phyloP scores from a whole-genome alignment of 805 yeast genomes.

The Babjeviella inositovora region DNA sequence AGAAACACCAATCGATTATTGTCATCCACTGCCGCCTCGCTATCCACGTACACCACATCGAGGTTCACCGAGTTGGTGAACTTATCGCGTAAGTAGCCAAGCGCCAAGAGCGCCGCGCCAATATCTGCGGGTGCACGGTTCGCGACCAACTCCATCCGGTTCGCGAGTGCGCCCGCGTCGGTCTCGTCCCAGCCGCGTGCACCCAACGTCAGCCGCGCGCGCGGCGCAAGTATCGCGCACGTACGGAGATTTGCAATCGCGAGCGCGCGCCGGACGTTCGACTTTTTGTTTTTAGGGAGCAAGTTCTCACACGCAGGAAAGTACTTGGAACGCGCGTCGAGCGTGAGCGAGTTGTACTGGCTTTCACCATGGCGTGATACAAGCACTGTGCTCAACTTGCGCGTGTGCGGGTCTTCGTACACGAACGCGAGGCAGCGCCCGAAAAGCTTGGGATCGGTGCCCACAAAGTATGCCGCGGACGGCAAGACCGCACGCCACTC shows the following conservation, averaged over 20 bases:
- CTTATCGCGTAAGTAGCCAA: constrained; percentile 41
- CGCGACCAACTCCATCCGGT: constrained; percentile 38
- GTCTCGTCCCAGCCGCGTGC: constrained; percentile 58
- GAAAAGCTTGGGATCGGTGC: constrained; percentile 28
- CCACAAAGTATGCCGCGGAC: constrained; percentile 34
- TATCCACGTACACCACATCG: constrained; percentile 61
- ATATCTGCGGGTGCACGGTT: constrained; percentile 35
- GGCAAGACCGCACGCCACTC: constrained; percentile 27
- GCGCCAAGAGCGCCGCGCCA: constrained; percentile 36
- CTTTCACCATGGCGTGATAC: constrained; percentile 55
- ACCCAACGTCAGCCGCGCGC: constrained; percentile 2
- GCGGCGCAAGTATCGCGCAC: constrained; percentile 34
- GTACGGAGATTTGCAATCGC: constrained; percentile 64
- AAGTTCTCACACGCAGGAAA: constrained; percentile 71
- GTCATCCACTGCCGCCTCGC: constrained; percentile 31
- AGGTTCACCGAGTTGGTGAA: constrained; percentile 33
- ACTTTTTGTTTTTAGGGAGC: constrained; percentile 22
- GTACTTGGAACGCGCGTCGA: constrained; percentile 46
- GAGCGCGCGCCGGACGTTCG: constrained; percentile 55
- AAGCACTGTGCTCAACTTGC: constrained; percentile 33
- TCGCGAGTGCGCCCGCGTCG: constrained; percentile 68
- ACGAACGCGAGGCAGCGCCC: constrained; percentile 30
- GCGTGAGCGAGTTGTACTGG: constrained; percentile 37
- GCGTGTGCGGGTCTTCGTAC: constrained; percentile 26
- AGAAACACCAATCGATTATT: constrained; percentile 66